These are phyloP conservation scores for Paraurostyla sp. DNA, from an alignment of 73 alveolate species.

Conservation along the genomic window DNA sequence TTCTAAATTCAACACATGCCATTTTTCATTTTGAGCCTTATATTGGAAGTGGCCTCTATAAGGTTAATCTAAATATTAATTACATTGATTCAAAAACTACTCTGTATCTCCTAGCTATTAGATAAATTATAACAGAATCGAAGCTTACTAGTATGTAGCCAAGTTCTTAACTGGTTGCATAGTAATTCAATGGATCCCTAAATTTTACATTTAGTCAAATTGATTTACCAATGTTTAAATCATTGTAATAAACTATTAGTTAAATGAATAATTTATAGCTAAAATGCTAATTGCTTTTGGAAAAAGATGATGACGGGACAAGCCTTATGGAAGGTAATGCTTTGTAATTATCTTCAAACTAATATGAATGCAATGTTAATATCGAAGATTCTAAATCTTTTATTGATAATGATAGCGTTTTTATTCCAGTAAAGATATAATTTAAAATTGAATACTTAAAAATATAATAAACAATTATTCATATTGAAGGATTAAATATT, in stretches of 20 bases:
- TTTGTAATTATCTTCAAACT: background rate
- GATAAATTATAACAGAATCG: background rate
- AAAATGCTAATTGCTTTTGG: background rate
- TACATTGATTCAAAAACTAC: background rate
- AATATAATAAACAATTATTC: background rate
- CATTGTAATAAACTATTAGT: background rate
- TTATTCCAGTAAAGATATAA: background rate
- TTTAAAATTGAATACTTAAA: background rate
- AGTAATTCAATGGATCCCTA: background rate
- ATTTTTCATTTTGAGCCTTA: background rate
- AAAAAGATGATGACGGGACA: background rate
- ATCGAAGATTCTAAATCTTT: background rate
- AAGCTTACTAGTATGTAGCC: background rate
- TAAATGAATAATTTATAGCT: background rate
- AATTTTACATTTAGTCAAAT: background rate
- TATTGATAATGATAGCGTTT: background rate
- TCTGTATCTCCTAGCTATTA: background rate
- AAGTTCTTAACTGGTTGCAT: background rate
- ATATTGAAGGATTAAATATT: background rate
- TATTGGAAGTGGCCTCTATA: conserved; percentile 1
- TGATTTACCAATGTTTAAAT: background rate
- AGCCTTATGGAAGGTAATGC: background rate
- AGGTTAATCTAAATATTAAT: background rate
- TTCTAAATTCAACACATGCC: background rate
- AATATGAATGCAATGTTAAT: background rate